Evolutionary conservation across 352 stramenopile species (phyloP), one percentile per base, ranked within the genome.

Genomic region (Halophytophthora batemanensis): DNA sequence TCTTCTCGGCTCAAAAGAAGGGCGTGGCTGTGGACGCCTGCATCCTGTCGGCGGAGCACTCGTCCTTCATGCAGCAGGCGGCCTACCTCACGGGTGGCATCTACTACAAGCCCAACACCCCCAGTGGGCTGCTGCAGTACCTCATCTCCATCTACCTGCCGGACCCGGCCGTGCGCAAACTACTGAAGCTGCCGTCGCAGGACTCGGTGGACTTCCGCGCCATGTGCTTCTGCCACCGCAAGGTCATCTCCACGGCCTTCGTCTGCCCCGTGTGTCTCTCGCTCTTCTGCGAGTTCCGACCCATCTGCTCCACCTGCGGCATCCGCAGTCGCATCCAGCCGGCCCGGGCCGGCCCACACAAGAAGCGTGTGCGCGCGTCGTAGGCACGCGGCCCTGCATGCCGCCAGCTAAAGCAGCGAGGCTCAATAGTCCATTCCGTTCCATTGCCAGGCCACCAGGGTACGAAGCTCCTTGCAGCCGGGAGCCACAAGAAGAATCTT

Each of bases 1-100:
- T 93, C 52, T 95, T 95, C 59, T 93, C 86, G 35, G 86, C 86
- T 1, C 83, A 95, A 55, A 95, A 95, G 66, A 91, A 88, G 59
- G 73, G 64, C 40, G 78, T 95, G 17, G 70, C 81, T 19, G 79
- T 95, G 15, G 86, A 95, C 50, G 79, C 83, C 14, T 92, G 84
- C 48, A 83, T 94, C 36, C 62, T 95, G 35, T 59, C 67, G 13
- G 43, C 63, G 2, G 82, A 93, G 23, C 83, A 87, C 49, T 95
- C 86, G 54, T 77, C 80, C 43, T 94, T 95, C 63, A 74, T 95
- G 71, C 86, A 95, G 56, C 86, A 95, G 40, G 86, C 85, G 10
- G 78, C 83, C 33, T 93, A 95, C 70, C 63, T 94, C 21, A 93
- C 83, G 0, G 81, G 83, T 19, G 86, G 86, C 13, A 88, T 95